A percentile compares a stretch with the other conserved stretches of the same genome.
Conservation (phyloP, 352 stramenopile species). For the Sclerospora graminicola region DNA sequence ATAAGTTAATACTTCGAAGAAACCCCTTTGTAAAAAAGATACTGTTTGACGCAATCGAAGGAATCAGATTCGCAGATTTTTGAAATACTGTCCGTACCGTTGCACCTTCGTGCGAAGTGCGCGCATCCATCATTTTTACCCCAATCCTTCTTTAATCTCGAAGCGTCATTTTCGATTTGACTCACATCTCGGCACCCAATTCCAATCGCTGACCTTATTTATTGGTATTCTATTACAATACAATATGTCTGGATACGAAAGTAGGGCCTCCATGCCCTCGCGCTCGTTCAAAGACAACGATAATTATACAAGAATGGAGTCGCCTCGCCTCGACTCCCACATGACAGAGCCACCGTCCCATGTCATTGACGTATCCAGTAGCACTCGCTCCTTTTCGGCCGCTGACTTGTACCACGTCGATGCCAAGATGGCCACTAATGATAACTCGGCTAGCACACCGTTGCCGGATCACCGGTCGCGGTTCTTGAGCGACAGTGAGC, state of each 20-base stretch:
- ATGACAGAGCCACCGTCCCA: conserved; percentile 12
- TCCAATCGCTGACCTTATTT: neutral
- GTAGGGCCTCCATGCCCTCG: conserved; percentile 17
- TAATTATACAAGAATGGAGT: conserved; percentile 17
- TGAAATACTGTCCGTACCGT: conserved; percentile 9
- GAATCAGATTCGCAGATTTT: conserved; percentile 21
- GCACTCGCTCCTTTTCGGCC: conserved; percentile 20
- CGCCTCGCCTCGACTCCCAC: conserved; percentile 11
- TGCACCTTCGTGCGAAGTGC: conserved; percentile 16
- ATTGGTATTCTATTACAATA: neutral
- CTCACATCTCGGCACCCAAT: neutral
- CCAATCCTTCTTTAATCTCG: conserved; percentile 9
- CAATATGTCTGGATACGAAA: conserved; percentile 28
- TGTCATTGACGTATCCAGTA: conserved; percentile 18
- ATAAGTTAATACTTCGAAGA: no score
- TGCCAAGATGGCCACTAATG: conserved; percentile 24
- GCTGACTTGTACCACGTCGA: conserved; percentile 17
- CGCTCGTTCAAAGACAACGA: conserved; percentile 16
- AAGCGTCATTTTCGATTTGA: neutral
- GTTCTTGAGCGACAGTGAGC: conserved; percentile 53
- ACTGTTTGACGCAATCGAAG: no score
- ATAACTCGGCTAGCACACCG: conserved; percentile 8
- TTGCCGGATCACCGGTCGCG: conserved; percentile 35
- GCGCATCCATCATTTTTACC: conserved; percentile 13
- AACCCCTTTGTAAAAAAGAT: no score